Evolutionary conservation across 139 green algal species (phyloP), one percentile per base, ranked within the genome.

Genomic region (Picochlorum sp.): DNA sequence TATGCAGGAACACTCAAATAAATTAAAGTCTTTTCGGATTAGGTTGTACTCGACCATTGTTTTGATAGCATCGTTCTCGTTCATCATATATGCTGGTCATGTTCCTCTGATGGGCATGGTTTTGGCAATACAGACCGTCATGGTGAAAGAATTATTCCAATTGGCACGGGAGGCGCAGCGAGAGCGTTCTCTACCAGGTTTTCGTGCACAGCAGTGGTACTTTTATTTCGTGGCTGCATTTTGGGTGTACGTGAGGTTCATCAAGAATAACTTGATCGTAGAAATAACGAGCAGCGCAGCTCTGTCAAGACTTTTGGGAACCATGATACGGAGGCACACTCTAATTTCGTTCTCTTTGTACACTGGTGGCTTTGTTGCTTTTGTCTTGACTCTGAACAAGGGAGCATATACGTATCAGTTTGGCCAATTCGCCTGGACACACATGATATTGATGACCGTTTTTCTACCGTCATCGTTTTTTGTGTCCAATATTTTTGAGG

Each of bases 361-460:
- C 77, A 86, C 77, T 23, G 78, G 78, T 63, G 88, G 89, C 28
- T 87, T 95, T 50, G 79, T 96, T 13, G 70, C 74, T 21, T 98
- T 98, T 79, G 94, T 98, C 37, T 74, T 98, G 66, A 87, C 74
- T 50, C 77, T 98, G 61, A 78, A 91, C 72, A 89, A 88, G 68
- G 79, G 87, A 31, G 75, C 83, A 66, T 96, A 95, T 78, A 65
- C 86, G 54, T 92, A 95, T 75, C 94, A 98, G 73, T 99, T 99
- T 81, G 79, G 80, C 55, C 91, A 98, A 77, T 98, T 91, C 66
- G 93, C 92, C 6, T 98, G 93, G 93, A 97, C 90, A 47, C 93
- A 98, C 82, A 96, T 97, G 84, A 98, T 97, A 68, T 81, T 98
- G 41, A 71, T 97, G 66, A 78, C 91, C 11, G 81, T 95, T 7